Base-by-base conservation (phyloP, 192 early-diverging fungal species). In the Cladochytrium replicatum region DNA sequence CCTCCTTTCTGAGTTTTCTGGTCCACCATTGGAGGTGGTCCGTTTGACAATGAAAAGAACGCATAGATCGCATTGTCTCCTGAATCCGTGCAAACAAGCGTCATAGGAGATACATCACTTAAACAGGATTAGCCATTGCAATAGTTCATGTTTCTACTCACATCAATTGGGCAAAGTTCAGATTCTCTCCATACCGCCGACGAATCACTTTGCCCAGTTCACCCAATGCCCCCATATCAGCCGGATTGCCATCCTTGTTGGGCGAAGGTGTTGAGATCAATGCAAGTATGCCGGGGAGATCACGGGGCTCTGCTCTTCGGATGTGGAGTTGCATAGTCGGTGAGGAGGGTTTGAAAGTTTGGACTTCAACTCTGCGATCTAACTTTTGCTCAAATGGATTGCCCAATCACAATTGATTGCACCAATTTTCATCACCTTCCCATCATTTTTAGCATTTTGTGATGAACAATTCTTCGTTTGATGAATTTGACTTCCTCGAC, bases 131-230 rank as follows among this genome's bases (percentile, higher is more conserved):
- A 15, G 37, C 34, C 6, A 43, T 21, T 11, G 40, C 31, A 2
- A 53, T 30, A 24, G 31, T 21, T 2, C 7, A 1, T 8, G 24
- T 27, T 8, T 32, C 26, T 5, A 30, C 40, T 29, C 40, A 73
- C 71, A 73, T 63, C 23, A 69, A 25, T 11, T 58, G 45, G 24
- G 50, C 19, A 26, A 73, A 38, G 39, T 63, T 60, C 29, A 60
- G 53, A 29, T 25, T 13, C 5, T 57, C 61, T 2, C 71, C 71
- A 41, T 60, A 73, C 21, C 71, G 28, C 26, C 53, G 45, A 24
- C 63, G 55, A 24, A 73, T 28, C n/a, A 54, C 58, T 26, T 43
- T 23, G 23, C 55, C 54, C 21, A 56, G 28, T 8, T 68, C 66
- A 39, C 63, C 65, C 19, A 45, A 37, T 41, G 3, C 52, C 57